phyloP scores from a whole-genome alignment of 192 early-diverging fungal genomes.

The Dimargaris cristalligena region DNA sequence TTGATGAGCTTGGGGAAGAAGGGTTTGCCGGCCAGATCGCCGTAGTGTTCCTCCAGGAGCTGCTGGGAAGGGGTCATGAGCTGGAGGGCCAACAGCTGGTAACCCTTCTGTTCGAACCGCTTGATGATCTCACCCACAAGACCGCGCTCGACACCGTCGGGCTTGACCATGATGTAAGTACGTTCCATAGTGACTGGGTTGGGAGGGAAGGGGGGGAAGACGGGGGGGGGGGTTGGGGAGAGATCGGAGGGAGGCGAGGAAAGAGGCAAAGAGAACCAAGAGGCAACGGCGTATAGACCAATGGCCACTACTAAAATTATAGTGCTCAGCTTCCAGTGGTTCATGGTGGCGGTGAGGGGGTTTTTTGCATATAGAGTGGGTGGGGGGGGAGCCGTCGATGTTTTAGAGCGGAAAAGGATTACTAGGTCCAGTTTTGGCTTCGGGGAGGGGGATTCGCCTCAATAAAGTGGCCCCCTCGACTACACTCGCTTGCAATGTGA shows the following conservation, averaged over 20 bases:
- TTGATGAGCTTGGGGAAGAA: slow-evolving; percentile 77
- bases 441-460: too few species aligned
- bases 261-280: background rate
- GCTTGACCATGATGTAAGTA: slow-evolving; percentile 42
- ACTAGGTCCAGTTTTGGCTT: too few species aligned
- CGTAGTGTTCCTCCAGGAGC: slow-evolving; percentile 66
- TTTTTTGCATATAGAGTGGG: too few species aligned
- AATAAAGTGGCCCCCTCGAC: too few species aligned
- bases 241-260: background rate
- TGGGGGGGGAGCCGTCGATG: too few species aligned
- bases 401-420: too few species aligned
- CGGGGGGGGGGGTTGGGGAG: background rate
- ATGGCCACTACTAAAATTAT: too few species aligned
- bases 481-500: too few species aligned
- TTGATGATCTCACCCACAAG: slow-evolving; percentile 86
- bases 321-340: too few species aligned
- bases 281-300: too few species aligned
- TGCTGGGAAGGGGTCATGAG: slow-evolving; percentile 48
- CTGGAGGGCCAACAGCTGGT: slow-evolving; percentile 76
- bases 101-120: slow-evolving; percentile 83
- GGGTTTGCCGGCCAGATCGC: slow-evolving; percentile 61
- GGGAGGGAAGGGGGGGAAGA: background rate
- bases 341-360: too few species aligned
- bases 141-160: slow-evolving; percentile 50
- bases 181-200: slow-evolving; percentile 21